These are phyloP conservation scores for Cystofilobasidium macerans DNA, from an alignment of 768 basidiomycete species.

Conservation along the genomic window DNA sequence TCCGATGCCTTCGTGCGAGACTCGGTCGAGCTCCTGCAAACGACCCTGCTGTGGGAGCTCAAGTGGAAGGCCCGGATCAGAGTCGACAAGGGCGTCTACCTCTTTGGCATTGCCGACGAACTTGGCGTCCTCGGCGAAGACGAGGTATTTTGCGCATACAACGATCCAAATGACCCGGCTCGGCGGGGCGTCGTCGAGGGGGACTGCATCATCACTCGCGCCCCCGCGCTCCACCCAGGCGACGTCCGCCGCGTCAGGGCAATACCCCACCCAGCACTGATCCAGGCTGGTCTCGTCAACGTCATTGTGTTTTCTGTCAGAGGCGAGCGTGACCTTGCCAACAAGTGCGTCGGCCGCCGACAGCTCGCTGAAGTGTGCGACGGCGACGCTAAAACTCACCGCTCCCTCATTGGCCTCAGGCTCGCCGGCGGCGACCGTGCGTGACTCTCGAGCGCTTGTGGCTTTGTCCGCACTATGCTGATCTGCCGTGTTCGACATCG, in stretches of 20 bases:
- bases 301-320: conserved; percentile 18
- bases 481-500: background rate
- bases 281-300: conserved; percentile 10
- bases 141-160: conserved; percentile 19
- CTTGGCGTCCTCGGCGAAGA: conserved; percentile 10
- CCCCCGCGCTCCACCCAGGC: conserved; percentile 10
- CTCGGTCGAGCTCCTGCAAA: conserved; percentile 5
- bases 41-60: conserved; percentile 2
- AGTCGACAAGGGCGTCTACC: conserved; percentile 16
- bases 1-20: conserved; percentile 6
- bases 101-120: conserved; percentile 19
- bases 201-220: conserved; percentile 7
- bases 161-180: background rate
- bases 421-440: conserved; percentile 21
- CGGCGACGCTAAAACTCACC: background rate
- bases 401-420: background rate
- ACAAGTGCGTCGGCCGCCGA: background rate
- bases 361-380: too few relatives aligned
- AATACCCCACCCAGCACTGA: conserved; percentile 14
- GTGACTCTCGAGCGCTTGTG: background rate
- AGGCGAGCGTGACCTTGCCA: conserved; percentile 13
- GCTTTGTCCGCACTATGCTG: background rate
- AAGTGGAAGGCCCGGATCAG: conserved; percentile 18
- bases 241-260: conserved; percentile 14
- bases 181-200: conserved; percentile 3